Evolutionary conservation across 352 stramenopile genomes (phyloP), one percentile per base, ranked within the genome.

Genomic region (Pythium brachiatum): DNA sequence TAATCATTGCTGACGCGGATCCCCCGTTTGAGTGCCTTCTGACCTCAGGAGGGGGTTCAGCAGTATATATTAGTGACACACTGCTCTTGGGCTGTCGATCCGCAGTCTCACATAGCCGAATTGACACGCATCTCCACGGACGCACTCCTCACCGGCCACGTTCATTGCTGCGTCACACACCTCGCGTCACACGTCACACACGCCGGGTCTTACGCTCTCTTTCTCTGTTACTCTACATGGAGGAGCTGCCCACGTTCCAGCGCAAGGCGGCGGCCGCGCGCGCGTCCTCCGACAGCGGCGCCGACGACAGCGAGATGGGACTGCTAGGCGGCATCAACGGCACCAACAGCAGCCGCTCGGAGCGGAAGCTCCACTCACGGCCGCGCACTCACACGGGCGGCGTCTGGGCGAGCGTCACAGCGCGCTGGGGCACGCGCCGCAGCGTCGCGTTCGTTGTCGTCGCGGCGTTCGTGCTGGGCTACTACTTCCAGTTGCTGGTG

Each of bases 401-500:
- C 39, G 61, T 65, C 43, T 53, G 51, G 26, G 12, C 41, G 20
- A 59, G 57, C 13, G 31, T n/a, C n/a, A 23, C 44, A 6, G 36
- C 55, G 39, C 39, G 25, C 15, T 69, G 62, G 62, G 55, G 62
- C 23, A 36, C 55, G 41, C 57, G 64, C 13, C 57, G 64, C 12
- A 44, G 50, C 6, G 25, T 72, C 26, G 68, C 54, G 25, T 67
- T 64, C 26, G 11, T 64, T 1, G 25, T 69, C 23, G 41, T 69
- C 3, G 32, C 47, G 34, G 76, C 78, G 3, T 83, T 91, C 57
- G 51, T 64, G 26, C 44, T 88, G 20, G 81, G 81, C 18, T 91
- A 88, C 68, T 91, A 91, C 62, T 73, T 73, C 15, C 81, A 91
- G 39, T 54, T 91, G 18, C 50, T 91, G 21, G 44, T 86, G 50